Evolutionary conservation across 176 grass and related monocot species (phyloP).

Genomic region (Saccharum officinarum): DNA sequence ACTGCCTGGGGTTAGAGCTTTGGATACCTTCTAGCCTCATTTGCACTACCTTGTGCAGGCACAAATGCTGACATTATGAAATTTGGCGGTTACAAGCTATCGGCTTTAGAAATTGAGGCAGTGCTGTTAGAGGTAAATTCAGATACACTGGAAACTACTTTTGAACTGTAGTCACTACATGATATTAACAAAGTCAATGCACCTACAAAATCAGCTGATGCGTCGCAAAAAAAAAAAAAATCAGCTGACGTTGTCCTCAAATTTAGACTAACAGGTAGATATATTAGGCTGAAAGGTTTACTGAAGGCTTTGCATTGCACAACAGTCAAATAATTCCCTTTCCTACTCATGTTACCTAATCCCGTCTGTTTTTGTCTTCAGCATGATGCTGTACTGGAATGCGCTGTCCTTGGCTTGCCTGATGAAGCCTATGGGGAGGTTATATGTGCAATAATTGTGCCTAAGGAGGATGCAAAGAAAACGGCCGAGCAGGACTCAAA

Average conservation of each 20-base stretch:
- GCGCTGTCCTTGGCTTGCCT: constrained; percentile 77
- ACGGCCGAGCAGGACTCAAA: constrained; percentile 49
- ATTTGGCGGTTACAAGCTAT: constrained; percentile 96
- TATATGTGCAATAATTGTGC: constrained; percentile 82
- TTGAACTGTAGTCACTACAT: background rate
- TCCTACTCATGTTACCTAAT: constrained; percentile 20
- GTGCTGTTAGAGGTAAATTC: constrained; percentile 77
- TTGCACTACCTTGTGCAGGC: constrained; percentile 50
- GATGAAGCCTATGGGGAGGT: constrained; percentile 91
- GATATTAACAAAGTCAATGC: background rate
- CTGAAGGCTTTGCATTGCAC: background rate
- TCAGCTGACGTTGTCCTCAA: background rate
- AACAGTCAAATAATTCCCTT: constrained; percentile 1
- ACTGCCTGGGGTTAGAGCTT: background rate
- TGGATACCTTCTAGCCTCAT: background rate
- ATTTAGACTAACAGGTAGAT: background rate
- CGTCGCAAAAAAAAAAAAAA: too few relatives aligned
- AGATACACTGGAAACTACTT: background rate
- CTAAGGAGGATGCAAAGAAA: constrained; percentile 58
- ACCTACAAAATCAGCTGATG: too few relatives aligned
- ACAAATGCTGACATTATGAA: constrained; percentile 99
- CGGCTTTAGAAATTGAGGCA: constrained; percentile 93
- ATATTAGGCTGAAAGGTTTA: constrained; percentile 18
- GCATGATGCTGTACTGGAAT: constrained; percentile 72
- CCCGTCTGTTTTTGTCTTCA: constrained; percentile 27